Evolutionary conservation across 2,329 filamentous ascomycete genomes (phyloP), one percentile per base, ranked within the genome.

Genomic region (Phoma herbarum): DNA sequence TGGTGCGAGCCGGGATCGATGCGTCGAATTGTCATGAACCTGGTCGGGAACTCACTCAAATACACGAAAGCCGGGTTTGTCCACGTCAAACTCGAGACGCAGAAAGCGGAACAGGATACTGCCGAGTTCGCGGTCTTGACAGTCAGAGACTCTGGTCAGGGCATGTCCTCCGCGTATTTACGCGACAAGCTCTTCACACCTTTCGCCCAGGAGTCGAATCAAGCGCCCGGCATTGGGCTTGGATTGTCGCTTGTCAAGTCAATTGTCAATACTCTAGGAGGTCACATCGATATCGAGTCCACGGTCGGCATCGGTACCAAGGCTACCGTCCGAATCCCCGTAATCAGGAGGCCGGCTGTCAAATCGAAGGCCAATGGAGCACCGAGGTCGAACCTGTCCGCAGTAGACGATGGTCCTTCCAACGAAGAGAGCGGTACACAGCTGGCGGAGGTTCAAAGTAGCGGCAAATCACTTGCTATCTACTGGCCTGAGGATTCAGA

Each of bases 61-160:
- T 71, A 67, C 33, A 69, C 65, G 0, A 37, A 59, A 4, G 47
- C 31, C 10, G 67, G 67, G 0, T 60, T 52, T 18, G 47, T 60
- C 20, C 64, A 60, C 31, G 55, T 69, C n/a, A 46, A 60, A 33
- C 57, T 60, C 8, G 79, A 81, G 9, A 53, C 46, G 29, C 83
- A 60, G 82, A 42, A n/a, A 3, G n/a, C 12, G 7, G 83, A 59
- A 83, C 80, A 0, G 59, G 66, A 71, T 16, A 81, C 82, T 0
- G 79, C 29, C 46, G 52, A 60, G 23, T 26, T 33, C 4, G 33
- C 41, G 2, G 10, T 55, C 18, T 49, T 86, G 37, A 60, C 62
- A n/a, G 62, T 70, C 23, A 52, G 52, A 29, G 68, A 71, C 50
- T 64, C 67, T 3, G 68, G 68, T 2, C 64, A 59, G 18, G 68